Conservation (phyloP, 1,284 basidiomycete genomes). For the Rhodofomes roseus region DNA sequence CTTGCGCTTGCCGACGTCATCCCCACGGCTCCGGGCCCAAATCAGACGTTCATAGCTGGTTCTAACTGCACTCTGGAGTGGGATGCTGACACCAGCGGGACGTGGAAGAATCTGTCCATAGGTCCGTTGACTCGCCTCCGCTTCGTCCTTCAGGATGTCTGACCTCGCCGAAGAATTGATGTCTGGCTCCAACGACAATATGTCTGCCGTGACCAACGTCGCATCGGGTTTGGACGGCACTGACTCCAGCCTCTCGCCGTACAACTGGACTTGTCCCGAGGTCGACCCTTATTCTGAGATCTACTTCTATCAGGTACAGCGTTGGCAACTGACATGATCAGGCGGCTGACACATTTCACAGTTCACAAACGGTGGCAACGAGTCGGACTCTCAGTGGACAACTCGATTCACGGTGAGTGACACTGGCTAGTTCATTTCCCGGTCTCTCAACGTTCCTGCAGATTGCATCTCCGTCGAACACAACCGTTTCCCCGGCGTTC, state of each 20-base stretch:
- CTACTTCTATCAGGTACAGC: conserved; percentile 38
- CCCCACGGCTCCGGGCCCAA: conserved; percentile 37
- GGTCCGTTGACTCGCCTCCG: conserved; percentile 20
- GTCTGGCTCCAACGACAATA: conserved; percentile 37
- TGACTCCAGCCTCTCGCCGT: conserved; percentile 28
- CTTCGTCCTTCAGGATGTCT: neutral
- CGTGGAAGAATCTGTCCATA: conserved; percentile 37
- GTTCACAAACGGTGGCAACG: conserved; percentile 33
- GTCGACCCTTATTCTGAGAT: conserved; percentile 35
- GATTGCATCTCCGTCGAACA: conserved; percentile 30
- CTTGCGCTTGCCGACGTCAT: conserved; percentile 24
- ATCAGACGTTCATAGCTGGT: conserved; percentile 32
- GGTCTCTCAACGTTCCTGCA: conserved; percentile 4
- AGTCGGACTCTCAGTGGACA: conserved; percentile 31
- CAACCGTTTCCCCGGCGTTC: conserved; percentile 25
- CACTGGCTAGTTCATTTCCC: neutral
- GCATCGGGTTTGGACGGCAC: conserved; percentile 33
- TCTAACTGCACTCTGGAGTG: conserved; percentile 29
- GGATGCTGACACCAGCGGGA: conserved; percentile 25
- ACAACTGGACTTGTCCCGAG: conserved; percentile 36
- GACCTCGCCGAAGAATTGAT: conserved; percentile 29
- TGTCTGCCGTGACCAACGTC: conserved; percentile 31
- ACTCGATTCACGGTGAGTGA: conserved; percentile 34
- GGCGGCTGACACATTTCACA: conserved; percentile 5
- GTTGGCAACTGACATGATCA: neutral